Percentiles rank a stretch among this genome's conserved stretches.
phyloP scores from a whole-genome alignment of 2,329 filamentous ascomycete genomes.

The Trichoderma harzianum region DNA sequence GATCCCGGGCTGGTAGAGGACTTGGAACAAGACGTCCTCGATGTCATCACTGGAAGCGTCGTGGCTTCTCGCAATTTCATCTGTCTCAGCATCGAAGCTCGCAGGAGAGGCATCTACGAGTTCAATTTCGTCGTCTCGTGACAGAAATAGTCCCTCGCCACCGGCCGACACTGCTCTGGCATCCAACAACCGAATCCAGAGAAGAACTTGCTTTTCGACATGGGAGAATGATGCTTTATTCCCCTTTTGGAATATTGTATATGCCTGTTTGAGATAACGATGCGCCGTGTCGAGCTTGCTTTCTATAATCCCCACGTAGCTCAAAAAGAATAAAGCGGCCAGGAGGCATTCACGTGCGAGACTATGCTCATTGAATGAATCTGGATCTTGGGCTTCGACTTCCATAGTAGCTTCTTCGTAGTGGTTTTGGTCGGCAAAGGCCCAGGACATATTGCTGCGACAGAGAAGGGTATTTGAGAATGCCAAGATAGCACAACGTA shows the following conservation, averaged over 20 bases:
- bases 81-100: conserved; percentile 33
- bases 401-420: conserved; percentile 38
- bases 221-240: conserved; percentile 36
- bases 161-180: conserved; percentile 54
- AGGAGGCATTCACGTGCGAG: conserved; percentile 41
- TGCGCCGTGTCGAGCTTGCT: conserved; percentile 45
- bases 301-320: conserved; percentile 50
- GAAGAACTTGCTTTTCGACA: conserved; percentile 47
- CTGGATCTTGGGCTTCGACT: conserved; percentile 27
- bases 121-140: conserved; percentile 44
- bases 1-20: conserved; percentile 53
- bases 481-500: conserved; percentile 47
- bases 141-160: conserved; percentile 52
- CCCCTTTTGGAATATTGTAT: conserved; percentile 43
- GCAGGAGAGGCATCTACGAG: conserved; percentile 42
- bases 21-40: conserved; percentile 52
- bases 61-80: conserved; percentile 23
- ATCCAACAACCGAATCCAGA: conserved; percentile 55
- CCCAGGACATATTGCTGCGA: conserved; percentile 32
- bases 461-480: conserved; percentile 47
- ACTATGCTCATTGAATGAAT: conserved; percentile 30
- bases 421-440: conserved; percentile 35
- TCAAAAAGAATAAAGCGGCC: conserved; percentile 51
- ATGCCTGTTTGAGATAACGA: conserved; percentile 47
- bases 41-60: conserved; percentile 35